Base-by-base conservation (phyloP, 306 rosid species). In the Fragaria vesca region DNA sequence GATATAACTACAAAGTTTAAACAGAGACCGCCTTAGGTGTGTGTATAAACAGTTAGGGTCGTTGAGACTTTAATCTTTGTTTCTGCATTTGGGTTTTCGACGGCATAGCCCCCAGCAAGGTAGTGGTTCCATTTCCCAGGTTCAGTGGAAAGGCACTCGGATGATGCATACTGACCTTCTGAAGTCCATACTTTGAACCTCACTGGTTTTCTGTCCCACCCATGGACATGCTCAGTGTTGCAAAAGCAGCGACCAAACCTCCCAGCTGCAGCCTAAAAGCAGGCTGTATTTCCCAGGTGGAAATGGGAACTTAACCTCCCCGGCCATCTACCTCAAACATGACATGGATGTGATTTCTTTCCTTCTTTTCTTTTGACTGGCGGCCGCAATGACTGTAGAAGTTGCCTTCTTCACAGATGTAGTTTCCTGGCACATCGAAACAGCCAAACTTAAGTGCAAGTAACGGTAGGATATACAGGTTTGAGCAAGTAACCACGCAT, bases 41-140 rank as follows among this genome's bases (percentile, higher is more conserved):
- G 99, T 5, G 99, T 95, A 81, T 97, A 95, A 83, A 91, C 97
- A 61, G 93, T 95, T 83, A 93, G 99, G 74, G 96, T 91, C 97
- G 93, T 88, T 0, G 96, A 95, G 84, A 93, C 86, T 74, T 92
- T 91, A 20, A 93, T 69, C 81, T 87, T 91, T 47, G 91, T 91
- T 34, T 88, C 76, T 57, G 78, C 85, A 75, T 83, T 87, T 58
- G 84, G 85, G 71, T 86, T 79, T 65, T 83, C 92, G 40, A 95
- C 97, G 6, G 86, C 83, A 47, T 93, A 95, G 83, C 88, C 89
- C 7, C 97, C 99, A 1, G 82, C 99, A 74, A 83, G 93, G 88
- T 89, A 88, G 65, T 78, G 84, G 38, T 76, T 78, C 99, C 99
- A 95, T 71, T 80, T 87, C 38, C 97, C 99, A 0, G 93, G 85